These are phyloP conservation scores for Pezicula neosporulosa DNA, from an alignment of 2,329 filamentous ascomycete species.

Conservation along the genomic window DNA sequence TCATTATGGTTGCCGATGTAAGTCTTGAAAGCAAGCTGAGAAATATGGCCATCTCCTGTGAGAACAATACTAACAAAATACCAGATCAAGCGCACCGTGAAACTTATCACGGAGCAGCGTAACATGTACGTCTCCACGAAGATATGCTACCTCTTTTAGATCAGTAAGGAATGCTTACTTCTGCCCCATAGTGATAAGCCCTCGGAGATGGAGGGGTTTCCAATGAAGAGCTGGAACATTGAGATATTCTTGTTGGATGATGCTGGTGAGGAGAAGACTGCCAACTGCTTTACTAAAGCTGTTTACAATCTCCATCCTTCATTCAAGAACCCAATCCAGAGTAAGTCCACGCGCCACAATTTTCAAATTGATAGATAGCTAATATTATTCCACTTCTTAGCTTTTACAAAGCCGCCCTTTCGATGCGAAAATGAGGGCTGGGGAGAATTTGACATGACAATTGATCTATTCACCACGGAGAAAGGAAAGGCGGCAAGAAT, in stretches of 20 bases:
- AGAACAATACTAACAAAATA: not conserved
- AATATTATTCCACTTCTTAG: slow-evolving; percentile 37
- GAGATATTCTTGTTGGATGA: slow-evolving; percentile 82
- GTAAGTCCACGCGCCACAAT: slow-evolving; percentile 48
- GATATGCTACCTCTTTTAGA: slow-evolving; percentile 33
- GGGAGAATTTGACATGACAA: slow-evolving; percentile 97
- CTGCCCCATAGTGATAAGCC: slow-evolving; percentile 63
- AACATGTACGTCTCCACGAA: slow-evolving; percentile 52
- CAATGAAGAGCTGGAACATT: slow-evolving; percentile 90
- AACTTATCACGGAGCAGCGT: slow-evolving; percentile 88
- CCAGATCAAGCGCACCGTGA: slow-evolving; percentile 81
- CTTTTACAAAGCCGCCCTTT: slow-evolving; percentile 82
- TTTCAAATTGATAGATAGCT: not conserved
- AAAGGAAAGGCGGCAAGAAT: slow-evolving; percentile 85
- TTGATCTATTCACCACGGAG: slow-evolving; percentile 77
- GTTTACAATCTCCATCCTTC: slow-evolving; percentile 92
- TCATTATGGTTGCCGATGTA: slow-evolving; percentile 29
- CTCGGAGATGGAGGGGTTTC: slow-evolving; percentile 80
- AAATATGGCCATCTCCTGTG: not conserved
- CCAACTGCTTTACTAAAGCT: slow-evolving; percentile 86
- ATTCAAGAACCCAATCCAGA: slow-evolving; percentile 82
- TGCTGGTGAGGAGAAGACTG: slow-evolving; percentile 77
- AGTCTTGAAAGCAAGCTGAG: slow-evolving; percentile 7
- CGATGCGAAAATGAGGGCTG: slow-evolving; percentile 90
- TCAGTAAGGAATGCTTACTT: not conserved